Conservation (phyloP, 1,284 basidiomycete genomes). For the Meira nashicola region DNA sequence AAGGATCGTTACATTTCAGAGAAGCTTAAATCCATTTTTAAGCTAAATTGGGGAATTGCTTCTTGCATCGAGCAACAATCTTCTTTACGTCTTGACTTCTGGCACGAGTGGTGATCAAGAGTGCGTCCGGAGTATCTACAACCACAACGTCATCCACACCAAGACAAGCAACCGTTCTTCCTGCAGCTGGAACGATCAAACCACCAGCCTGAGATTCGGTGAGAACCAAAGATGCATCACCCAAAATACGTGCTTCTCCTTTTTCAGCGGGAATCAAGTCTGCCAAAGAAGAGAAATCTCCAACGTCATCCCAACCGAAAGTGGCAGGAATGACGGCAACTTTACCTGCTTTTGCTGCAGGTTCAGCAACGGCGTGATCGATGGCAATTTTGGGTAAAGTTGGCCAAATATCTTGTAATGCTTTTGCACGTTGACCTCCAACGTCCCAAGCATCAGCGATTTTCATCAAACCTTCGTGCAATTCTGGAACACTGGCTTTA, state of each 20-base stretch:
- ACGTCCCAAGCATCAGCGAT: slow-evolving; percentile 48
- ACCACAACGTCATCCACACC: slow-evolving; percentile 53
- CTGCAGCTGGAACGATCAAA: slow-evolving; percentile 30
- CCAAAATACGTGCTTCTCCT: slow-evolving; percentile 50
- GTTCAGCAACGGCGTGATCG: slow-evolving; percentile 52
- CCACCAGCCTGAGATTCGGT: slow-evolving; percentile 51
- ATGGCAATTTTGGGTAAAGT: slow-evolving; percentile 51
- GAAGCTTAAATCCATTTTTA: slow-evolving; percentile 2
- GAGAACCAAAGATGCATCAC: slow-evolving; percentile 41
- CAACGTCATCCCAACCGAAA: slow-evolving; percentile 53
- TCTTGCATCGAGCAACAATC: slow-evolving; percentile 49
- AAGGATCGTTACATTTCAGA: too few relatives aligned
- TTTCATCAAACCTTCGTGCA: slow-evolving; percentile 40
- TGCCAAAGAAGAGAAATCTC: slow-evolving; percentile 48
- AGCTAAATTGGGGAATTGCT: slow-evolving; percentile 2
- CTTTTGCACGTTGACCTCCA: slow-evolving; percentile 20
- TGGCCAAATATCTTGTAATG: slow-evolving; percentile 43
- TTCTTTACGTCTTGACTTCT: slow-evolving; percentile 52
- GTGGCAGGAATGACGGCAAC: slow-evolving; percentile 52
- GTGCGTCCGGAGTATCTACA: slow-evolving; percentile 50
- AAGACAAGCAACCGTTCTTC: slow-evolving; percentile 41
- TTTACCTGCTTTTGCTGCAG: slow-evolving; percentile 45
- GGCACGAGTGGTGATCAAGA: slow-evolving; percentile 49
- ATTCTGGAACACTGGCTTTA: slow-evolving; percentile 38
- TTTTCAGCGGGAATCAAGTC: slow-evolving; percentile 51